Base-by-base conservation (phyloP, 169 alveolate species). In the Prorocentrum cordatum region DNA sequence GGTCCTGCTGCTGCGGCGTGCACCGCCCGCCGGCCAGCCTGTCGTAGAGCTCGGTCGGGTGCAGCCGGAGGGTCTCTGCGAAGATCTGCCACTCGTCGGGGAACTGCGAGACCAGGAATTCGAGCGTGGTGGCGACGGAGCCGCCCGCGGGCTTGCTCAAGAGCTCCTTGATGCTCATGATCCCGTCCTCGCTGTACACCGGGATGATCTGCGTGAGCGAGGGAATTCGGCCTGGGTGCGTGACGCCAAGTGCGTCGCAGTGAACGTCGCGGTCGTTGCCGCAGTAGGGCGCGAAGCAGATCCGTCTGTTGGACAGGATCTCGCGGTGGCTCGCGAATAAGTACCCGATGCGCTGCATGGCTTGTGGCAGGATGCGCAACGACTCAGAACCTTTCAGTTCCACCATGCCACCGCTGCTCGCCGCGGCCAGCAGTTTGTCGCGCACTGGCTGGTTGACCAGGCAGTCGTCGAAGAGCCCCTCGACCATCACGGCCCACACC, bases 401-500 rank as follows among this genome's bases (percentile, higher is more conserved):
- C 35, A 77, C 88, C n/a, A 75, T 59, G 45, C 88, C 88, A 27
- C 88, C 88, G 9, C 75, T 77, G 64, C 59, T 77, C 45, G 88
- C 88, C 1, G 85, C 85, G 24, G 31, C 26, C 14, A 24, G 31
- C 68, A 59, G 16, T 32, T n/a, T 59, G 64, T 47, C 18, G 24
- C 88, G 88, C 88, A 77, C 59, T 27, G 54, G 54, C 64, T 42
- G 35, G 64, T 77, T 75, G 33, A 77, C 59, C 27, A 77, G 47
- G 36, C 88, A 77, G 32, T 77, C 88, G 14, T 77, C 88, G 32
- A 59, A 77, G 27, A 77, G 50, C 35, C 88, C 88, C 12, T 77
- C 72, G n/a, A 77, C 88, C 88, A 77, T 77, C 88, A 77, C 59
- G 47, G 32, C 88, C 88, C 88, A 77, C 9, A 77, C 88, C 24